These are phyloP conservation scores for Purpureocillium takamizusanense DNA, from an alignment of 2,329 filamentous ascomycete genomes.

Conservation along the genomic window DNA sequence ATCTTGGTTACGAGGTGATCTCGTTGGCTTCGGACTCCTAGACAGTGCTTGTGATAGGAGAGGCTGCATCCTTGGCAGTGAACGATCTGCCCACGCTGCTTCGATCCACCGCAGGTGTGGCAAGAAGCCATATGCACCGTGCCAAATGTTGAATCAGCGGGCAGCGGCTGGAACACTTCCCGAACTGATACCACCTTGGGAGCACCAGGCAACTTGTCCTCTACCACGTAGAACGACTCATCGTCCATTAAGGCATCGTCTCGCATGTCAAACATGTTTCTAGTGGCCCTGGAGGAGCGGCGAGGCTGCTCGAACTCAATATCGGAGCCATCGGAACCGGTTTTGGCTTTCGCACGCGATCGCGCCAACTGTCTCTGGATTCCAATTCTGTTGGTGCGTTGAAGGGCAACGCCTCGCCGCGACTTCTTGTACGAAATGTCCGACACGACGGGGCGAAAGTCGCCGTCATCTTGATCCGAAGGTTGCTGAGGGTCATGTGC, in stretches of 20 bases:
- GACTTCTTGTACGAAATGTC: constrained; percentile 21
- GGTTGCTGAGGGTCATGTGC: constrained; percentile 15
- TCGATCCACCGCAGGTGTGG: constrained; percentile 51
- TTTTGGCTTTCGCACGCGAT: too few relatives aligned
- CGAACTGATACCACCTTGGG: constrained; percentile 56
- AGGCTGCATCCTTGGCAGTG: constrained; percentile 87
- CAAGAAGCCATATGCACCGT: constrained; percentile 62
- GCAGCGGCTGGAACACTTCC: constrained; percentile 61
- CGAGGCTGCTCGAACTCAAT: constrained; percentile 46
- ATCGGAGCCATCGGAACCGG: constrained; percentile 25
- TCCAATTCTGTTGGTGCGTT: constrained; percentile 12
- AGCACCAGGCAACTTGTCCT: constrained; percentile 31
- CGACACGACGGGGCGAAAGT: constrained; percentile 26
- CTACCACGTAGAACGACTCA: constrained; percentile 42
- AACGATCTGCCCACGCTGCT: constrained; percentile 57
- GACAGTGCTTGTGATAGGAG: constrained; percentile 73
- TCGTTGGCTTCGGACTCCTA: constrained; percentile 62
- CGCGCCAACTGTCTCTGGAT: neutral
- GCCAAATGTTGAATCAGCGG: constrained; percentile 57
- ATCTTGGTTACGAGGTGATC: constrained; percentile 92
- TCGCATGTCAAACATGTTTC: constrained; percentile 32
- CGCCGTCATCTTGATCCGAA: constrained; percentile 23
- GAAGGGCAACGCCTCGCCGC: constrained; percentile 11
- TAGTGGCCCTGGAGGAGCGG: constrained; percentile 38
- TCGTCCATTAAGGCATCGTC: constrained; percentile 51